Base-by-base conservation (phyloP, 2,329 filamentous ascomycete species). In the Talaromyces sp. region DNA sequence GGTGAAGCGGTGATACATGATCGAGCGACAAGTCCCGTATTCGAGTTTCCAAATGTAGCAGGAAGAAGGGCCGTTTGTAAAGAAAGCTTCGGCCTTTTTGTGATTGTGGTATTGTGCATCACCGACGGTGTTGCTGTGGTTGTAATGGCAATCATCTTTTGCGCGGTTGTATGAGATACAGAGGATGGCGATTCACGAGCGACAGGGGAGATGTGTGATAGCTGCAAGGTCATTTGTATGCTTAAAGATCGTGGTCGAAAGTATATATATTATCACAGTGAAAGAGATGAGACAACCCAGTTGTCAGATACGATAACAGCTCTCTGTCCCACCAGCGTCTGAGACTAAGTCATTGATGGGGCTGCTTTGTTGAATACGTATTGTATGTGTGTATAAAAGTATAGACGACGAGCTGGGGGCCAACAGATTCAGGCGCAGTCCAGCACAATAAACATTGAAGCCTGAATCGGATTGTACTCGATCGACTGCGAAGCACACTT, bases 1-100 rank as follows among this genome's bases (percentile, higher is more conserved):
- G 87, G 87, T 7, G 87, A 88, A 34, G 83, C 81, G 1, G 76
- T 74, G 43, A 80, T 81, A 47, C 64, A 66, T 22, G 64, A 40
- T 27, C 59, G 43, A 49, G 64, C 60, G 15, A 45, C 56, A 11
- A 66, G 53, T 34, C 53, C 43, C 17, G 64, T 66, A 15, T 25
- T 66, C 40, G 64, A 63, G 67, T 82, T 85, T 65, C 84, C 84
- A 72, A 85, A 86, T 25, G 82, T 81, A 60, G 81, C 78, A 43
- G 80, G 78, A 1, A 82, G 73, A 51, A 78, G 76, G 13, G 82
- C 76, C 13, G 87, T 89, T 76, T 89, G 85, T 61, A 89, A 80
- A 45, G 85, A 86, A 60, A 89, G 80, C 75, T 87, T 88, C 1
- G 87, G 87, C 67, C 85, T 78, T 61, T 78, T 77, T 40, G 71